A percentile compares a stretch with the other conserved stretches of the same genome.
Evolutionary conservation across 1,139 yeast genomes (phyloP).

Genomic region (Chernovozyma sophiae-reginae): DNA sequence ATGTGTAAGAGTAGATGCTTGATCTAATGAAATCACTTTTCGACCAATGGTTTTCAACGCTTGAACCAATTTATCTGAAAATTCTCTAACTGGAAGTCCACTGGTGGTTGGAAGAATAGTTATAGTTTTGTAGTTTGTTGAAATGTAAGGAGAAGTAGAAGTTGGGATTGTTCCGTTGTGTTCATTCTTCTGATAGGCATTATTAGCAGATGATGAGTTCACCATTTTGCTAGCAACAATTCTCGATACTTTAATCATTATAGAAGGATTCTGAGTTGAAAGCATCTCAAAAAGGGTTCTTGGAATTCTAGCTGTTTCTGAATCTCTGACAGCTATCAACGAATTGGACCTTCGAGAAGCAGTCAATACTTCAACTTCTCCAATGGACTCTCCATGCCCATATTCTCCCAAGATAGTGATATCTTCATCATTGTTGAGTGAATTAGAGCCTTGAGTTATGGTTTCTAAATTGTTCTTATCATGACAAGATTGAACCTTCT

Average conservation of each 20-base stretch:
- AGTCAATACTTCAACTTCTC: conserved; percentile 91
- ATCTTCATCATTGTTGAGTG: conserved; percentile 17
- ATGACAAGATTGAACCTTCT: conserved; percentile 2
- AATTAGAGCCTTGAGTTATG: neutral
- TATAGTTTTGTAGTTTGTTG: conserved; percentile 68
- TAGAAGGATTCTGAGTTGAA: conserved; percentile 80
- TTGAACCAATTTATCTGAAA: conserved; percentile 66
- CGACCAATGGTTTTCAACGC: conserved; percentile 74
- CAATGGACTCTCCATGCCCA: conserved; percentile 93
- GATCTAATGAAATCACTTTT: conserved; percentile 73
- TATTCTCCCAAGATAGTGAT: conserved; percentile 62
- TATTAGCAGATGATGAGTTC: conserved; percentile 5
- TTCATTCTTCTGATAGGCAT: no score
- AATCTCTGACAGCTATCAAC: conserved; percentile 84
- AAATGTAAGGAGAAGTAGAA: conserved; percentile 27
- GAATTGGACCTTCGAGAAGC: conserved; percentile 72
- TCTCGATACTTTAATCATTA: conserved; percentile 86
- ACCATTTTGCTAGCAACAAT: conserved; percentile 73
- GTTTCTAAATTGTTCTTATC: neutral
- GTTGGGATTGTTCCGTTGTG: conserved; percentile 18
- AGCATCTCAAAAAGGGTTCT: conserved; percentile 81
- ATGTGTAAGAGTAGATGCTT: conserved; percentile 73
- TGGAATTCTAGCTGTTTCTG: conserved; percentile 91
- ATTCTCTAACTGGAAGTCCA: conserved; percentile 81
- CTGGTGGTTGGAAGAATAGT: conserved; percentile 75